phyloP scores from a whole-genome alignment of 192 early-diverging fungal species.

The Coemansia sp. region DNA sequence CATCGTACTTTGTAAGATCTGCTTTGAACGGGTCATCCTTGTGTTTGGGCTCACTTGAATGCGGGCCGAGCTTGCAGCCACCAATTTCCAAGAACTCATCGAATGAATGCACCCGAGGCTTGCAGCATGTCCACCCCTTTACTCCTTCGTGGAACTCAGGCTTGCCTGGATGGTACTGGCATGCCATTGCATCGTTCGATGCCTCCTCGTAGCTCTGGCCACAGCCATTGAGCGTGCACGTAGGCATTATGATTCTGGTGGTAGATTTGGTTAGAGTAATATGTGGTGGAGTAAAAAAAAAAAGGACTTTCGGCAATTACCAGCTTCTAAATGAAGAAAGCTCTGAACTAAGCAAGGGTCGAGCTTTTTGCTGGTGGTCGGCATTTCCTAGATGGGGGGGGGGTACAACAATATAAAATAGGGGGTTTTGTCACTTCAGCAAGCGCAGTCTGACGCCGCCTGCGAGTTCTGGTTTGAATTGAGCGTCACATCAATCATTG shows the following conservation, averaged over 20 bases:
- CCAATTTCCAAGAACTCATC: conserved; percentile 89
- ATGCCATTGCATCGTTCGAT: conserved; percentile 72
- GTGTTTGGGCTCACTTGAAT: conserved; percentile 54
- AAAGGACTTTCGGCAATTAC: background rate
- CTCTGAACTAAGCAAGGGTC: background rate
- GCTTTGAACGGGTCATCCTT: conserved; percentile 53
- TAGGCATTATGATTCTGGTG: conserved; percentile 23
- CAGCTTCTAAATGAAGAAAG: too few species aligned
- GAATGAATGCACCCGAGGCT: conserved; percentile 83
- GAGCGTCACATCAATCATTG: conserved; percentile 59
- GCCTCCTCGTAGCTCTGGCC: conserved; percentile 77
- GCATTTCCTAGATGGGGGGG: background rate
- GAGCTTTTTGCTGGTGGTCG: background rate
- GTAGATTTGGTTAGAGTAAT: background rate
- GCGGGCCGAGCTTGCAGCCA: conserved; percentile 82
- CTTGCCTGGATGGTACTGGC: conserved; percentile 83
- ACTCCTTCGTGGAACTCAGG: conserved; percentile 97
- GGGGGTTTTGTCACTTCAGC: conserved; percentile 15
- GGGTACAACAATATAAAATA: background rate
- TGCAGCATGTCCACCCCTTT: conserved; percentile 95
- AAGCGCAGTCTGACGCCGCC: conserved; percentile 57
- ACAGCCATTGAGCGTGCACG: conserved; percentile 80
- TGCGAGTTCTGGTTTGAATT: conserved; percentile 47
- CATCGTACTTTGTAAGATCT: conserved; percentile 41
- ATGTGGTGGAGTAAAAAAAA: background rate